Evolutionary conservation across 306 rosid genomes (phyloP), one percentile per base, ranked within the genome.

Genomic region (Acacia crassicarpa): DNA sequence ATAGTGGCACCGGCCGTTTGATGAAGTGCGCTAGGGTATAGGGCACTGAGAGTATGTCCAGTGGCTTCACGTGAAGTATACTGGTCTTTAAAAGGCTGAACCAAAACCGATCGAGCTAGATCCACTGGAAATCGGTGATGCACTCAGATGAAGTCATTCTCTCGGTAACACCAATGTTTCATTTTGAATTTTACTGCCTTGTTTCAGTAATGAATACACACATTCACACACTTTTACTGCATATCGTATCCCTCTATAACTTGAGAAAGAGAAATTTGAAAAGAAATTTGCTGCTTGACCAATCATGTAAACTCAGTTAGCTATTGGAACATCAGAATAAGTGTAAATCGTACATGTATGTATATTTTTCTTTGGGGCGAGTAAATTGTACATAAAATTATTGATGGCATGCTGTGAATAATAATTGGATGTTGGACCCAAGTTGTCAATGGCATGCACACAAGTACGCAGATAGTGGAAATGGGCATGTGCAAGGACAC

Each of bases 11-110:
- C 63, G 30, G 27, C 53, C 78, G 33, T 71, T 80, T 75, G 63
- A 76, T 49, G 25, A 59, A 14, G 19, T 66, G 22, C 72, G 77
- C 59, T 4, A 9, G 25, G 63, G 70, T 70, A 6, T 38, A 54
- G 25, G 62, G 62, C 22, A 54, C 61, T 53, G 70, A 76, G 78
- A 76, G 81, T 81, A 40, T 61, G 56, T 84, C 76, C 61, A 80
- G 27, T 22, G 87, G 77, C 83, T 14, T 81, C 67, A 53, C 49
- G 43, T 46, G 79, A 74, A 69, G 45, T 68, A 33, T 38, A 8
- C 6, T 58, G 8, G 9, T 23, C 27, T 80, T 20, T 17, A 38
- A 75, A 61, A 76, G 19, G 67, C 32, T 10, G 43, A 68, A 61
- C n/a, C 68, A 13, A 27, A 62, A 13, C 81, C 19, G 22, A 12